A percentile compares a stretch with the other conserved stretches of the same genome.
These are phyloP conservation scores for Pseudoneurospora amorphoporcata DNA, from an alignment of 495 filamentous ascomycete species.

Conservation along the genomic window DNA sequence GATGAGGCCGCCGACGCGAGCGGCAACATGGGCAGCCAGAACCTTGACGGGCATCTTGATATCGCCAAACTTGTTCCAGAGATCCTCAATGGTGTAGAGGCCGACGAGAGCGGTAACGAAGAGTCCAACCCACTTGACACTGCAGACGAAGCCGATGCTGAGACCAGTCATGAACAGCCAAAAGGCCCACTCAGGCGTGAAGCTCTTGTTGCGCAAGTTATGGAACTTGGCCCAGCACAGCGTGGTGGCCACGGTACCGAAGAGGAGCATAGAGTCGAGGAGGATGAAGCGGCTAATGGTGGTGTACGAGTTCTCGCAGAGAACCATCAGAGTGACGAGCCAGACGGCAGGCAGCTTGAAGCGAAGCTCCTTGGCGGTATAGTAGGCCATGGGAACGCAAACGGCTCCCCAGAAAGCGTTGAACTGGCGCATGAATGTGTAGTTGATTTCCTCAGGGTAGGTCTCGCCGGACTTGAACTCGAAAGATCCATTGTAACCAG, in stretches of 20 bases:
- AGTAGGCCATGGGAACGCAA: constrained; percentile 92
- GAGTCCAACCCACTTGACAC: constrained; percentile 94
- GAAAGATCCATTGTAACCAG: constrained; percentile 98
- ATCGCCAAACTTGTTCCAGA: constrained; percentile 98
- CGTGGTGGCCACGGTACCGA: constrained; percentile 93
- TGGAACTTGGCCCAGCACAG: constrained; percentile 97
- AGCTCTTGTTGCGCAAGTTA: constrained; percentile 68
- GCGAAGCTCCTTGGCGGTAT: constrained; percentile 80
- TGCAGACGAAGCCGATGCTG: constrained; percentile 94
- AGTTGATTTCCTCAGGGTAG: constrained; percentile 89
- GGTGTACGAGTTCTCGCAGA: constrained; percentile 97
- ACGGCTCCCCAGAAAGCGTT: constrained; percentile 90
- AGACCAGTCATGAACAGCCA: constrained; percentile 89
- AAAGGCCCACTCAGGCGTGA: constrained; percentile 78
- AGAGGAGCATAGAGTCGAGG: constrained; percentile 94
- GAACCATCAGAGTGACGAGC: constrained; percentile 91
- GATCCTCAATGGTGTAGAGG: constrained; percentile 88
- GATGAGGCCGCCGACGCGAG: constrained; percentile 81
- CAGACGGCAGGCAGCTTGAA: constrained; percentile 80
- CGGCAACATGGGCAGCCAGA: constrained; percentile 65
- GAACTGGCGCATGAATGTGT: constrained; percentile 97
- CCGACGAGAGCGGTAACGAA: constrained; percentile 93
- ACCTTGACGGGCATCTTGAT: constrained; percentile 70
- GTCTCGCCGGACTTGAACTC: constrained; percentile 98
- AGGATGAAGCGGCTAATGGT: constrained; percentile 98